Evolutionary conservation across 176 grass and related monocot species (phyloP).

Genomic region (Stipa capillata): DNA sequence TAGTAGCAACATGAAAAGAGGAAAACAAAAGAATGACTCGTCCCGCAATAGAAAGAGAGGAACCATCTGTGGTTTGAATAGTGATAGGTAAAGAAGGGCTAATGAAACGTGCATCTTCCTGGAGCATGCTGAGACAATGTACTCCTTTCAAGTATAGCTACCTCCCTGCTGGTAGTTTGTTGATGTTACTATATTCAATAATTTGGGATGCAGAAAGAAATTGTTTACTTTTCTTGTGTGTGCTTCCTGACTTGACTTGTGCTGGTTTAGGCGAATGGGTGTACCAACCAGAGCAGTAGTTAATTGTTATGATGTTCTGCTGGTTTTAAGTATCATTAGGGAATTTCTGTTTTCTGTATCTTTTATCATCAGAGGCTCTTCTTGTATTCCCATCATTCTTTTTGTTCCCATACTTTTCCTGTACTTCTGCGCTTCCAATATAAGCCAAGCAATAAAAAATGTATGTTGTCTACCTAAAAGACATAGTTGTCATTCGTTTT

Average conservation of each 20-base stretch:
- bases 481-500: background rate
- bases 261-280: too few relatives aligned
- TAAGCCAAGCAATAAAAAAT: background rate
- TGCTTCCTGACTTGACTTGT: too few relatives aligned
- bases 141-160: background rate
- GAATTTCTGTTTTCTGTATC: background rate
- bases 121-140: background rate
- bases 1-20: too few relatives aligned
- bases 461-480: too few relatives aligned
- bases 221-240: background rate
- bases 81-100: too few relatives aligned
- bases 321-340: background rate
- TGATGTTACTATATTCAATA: background rate
- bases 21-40: too few relatives aligned
- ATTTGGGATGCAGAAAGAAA: background rate
- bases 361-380: background rate
- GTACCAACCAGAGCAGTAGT: background rate
- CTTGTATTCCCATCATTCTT: background rate
- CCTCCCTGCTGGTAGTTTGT: too few relatives aligned
- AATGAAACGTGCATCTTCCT: background rate
- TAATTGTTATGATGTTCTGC: too few relatives aligned
- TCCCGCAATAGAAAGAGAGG: too few relatives aligned
- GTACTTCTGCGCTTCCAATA: background rate
- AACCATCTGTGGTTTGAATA: too few relatives aligned
- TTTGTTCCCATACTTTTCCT: background rate